These are phyloP conservation scores for Suillus clintonianus DNA, from an alignment of 768 basidiomycete genomes.

Conservation along the genomic window DNA sequence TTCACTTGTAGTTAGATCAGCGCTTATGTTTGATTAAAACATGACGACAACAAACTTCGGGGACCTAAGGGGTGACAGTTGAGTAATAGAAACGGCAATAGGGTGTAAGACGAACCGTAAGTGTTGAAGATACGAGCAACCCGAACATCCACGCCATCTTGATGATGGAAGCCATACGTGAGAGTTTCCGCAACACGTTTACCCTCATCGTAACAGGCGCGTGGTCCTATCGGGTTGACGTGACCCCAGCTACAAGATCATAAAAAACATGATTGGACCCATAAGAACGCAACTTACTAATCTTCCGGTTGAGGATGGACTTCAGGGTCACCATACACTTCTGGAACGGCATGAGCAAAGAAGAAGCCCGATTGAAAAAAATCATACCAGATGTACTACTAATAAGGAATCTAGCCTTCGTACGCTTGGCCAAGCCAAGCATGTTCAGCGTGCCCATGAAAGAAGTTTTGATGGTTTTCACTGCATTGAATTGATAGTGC, in stretches of 20 bases:
- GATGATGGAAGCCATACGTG: constrained; percentile 93
- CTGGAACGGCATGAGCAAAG: constrained; percentile 38
- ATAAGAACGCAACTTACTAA: constrained; percentile 60
- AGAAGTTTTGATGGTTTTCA: constrained; percentile 98
- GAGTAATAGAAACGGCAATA: background rate
- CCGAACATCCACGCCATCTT: constrained; percentile 93
- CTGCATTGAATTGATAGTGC: constrained; percentile 96
- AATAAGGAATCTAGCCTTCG: constrained; percentile 96
- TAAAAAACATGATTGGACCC: constrained; percentile 16
- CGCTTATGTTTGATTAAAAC: constrained; percentile 3
- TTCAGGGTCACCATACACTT: constrained; percentile 98
- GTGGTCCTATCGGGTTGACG: constrained; percentile 97
- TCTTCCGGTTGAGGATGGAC: constrained; percentile 97
- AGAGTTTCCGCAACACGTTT: constrained; percentile 98
- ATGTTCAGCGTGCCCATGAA: constrained; percentile 99
- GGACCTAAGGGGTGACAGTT: constrained; percentile 40
- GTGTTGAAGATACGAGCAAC: constrained; percentile 99
- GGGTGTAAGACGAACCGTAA: constrained; percentile 51
- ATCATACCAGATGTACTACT: constrained; percentile 86
- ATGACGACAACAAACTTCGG: constrained; percentile 50
- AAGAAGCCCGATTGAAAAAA: background rate
- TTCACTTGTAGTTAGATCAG: constrained; percentile 67
- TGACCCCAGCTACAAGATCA: constrained; percentile 78
- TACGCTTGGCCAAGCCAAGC: constrained; percentile 97
- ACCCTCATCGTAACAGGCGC: constrained; percentile 99